Evolutionary conservation across 768 basidiomycete genomes (phyloP).

Genomic region (Tricholomella constricta): DNA sequence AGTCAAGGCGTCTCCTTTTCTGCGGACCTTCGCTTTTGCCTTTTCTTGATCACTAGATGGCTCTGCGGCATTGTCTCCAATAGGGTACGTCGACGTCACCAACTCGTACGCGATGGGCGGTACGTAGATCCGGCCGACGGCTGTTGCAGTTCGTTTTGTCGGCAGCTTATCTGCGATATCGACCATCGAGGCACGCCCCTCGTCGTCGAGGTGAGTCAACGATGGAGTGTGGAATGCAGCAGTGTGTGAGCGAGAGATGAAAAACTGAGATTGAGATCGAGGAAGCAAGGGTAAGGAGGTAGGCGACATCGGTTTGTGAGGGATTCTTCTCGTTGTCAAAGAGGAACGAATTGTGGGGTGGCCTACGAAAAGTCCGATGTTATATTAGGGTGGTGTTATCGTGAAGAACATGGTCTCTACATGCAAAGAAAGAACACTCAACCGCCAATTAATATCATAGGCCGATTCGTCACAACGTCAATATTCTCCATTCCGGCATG

Average conservation of each 20-base stretch:
- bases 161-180: slow-evolving; percentile 65
- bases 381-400: slow-evolving; percentile 19
- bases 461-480: slow-evolving; percentile 73
- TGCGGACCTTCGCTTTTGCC: slow-evolving; percentile 50
- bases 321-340: background rate
- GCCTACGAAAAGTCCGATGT: slow-evolving; percentile 13
- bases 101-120: slow-evolving; percentile 66
- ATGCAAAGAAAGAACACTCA: slow-evolving; percentile 51
- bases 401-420: slow-evolving; percentile 21
- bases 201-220: slow-evolving; percentile 73
- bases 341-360: background rate
- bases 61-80: slow-evolving; percentile 16
- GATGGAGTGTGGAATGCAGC: slow-evolving; percentile 28
- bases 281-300: background rate
- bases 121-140: slow-evolving; percentile 72
- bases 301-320: background rate
- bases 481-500: slow-evolving; percentile 86
- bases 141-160: slow-evolving; percentile 72
- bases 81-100: slow-evolving; percentile 45
- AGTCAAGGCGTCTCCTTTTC: slow-evolving; percentile 72
- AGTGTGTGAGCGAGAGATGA: slow-evolving; percentile 12
- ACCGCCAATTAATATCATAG: slow-evolving; percentile 95
- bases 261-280: background rate
- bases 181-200: slow-evolving; percentile 83
- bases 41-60: slow-evolving; percentile 25